Evolutionary conservation across 805 yeast genomes (phyloP).

Genomic region (Barnettozyma sucrosica): DNA sequence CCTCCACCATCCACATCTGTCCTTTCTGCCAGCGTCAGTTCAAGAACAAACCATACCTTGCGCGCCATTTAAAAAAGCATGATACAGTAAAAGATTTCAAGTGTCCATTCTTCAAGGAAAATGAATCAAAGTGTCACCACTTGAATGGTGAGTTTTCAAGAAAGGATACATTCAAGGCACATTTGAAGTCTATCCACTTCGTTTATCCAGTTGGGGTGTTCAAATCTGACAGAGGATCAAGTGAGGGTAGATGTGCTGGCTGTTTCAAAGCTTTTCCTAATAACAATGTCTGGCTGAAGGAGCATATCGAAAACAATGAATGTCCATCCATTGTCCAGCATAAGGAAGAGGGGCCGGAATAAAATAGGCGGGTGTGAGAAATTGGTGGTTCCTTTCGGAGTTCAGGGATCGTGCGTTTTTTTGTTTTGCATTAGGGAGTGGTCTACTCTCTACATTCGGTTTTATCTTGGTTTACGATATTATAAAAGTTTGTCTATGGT

Average conservation of each 20-base stretch:
- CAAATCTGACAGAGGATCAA: slow-evolving; percentile 54
- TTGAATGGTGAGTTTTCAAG: slow-evolving; percentile 67
- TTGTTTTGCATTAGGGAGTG: neutral
- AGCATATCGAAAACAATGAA: slow-evolving; percentile 55
- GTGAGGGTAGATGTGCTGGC: slow-evolving; percentile 61
- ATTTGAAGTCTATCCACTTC: slow-evolving; percentile 71
- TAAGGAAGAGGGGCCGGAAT: neutral
- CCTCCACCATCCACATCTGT: slow-evolving; percentile 35
- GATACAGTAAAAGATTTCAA: slow-evolving; percentile 67
- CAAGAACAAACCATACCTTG: slow-evolving; percentile 72
- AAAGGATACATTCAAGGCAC: slow-evolving; percentile 77
- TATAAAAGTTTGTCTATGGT: neutral
- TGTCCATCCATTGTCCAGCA: slow-evolving; percentile 33
- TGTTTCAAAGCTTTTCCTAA: slow-evolving; percentile 52
- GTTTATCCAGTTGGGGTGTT: slow-evolving; percentile 68
- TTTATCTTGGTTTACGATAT: neutral
- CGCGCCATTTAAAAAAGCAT: slow-evolving; percentile 80
- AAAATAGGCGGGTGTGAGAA: neutral
- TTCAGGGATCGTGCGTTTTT: neutral
- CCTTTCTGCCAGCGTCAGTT: slow-evolving; percentile 65
- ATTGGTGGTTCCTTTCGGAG: neutral
- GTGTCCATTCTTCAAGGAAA: slow-evolving; percentile 60
- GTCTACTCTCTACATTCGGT: neutral
- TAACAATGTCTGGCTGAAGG: slow-evolving; percentile 62
- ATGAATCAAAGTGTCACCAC: slow-evolving; percentile 46